Evolutionary conservation across 257 asterid species (phyloP).

Genomic region (Voacanga thouarsii): DNA sequence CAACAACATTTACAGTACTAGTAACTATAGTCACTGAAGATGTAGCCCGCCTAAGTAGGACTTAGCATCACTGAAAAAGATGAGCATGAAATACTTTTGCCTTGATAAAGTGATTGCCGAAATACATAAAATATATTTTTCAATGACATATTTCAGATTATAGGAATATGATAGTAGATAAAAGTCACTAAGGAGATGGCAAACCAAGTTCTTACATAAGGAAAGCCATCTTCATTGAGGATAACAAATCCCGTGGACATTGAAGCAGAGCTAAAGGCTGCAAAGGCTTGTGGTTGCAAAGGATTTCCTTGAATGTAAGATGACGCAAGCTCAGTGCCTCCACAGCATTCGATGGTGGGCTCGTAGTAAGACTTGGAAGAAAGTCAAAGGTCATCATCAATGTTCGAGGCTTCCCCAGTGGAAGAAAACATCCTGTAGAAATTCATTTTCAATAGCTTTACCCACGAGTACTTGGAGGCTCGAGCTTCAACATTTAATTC

Average conservation of each 20-base stretch:
- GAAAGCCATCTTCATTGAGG: constrained; percentile 63
- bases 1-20: not conserved
- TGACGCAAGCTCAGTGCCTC: constrained; percentile 95
- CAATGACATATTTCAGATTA: too few relatives aligned
- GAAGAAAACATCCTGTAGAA: constrained; percentile 59
- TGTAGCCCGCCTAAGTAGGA: not conserved
- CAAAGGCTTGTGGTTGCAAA: constrained; percentile 92
- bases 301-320: constrained; percentile 67
- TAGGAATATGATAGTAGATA: not conserved
- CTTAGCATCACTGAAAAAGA: not conserved
- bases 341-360: constrained; percentile 81
- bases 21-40: not conserved
- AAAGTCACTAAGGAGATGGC: not conserved
- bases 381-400: constrained; percentile 97
- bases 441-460: constrained; percentile 8
- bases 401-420: constrained; percentile 84
- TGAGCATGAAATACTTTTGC: not conserved
- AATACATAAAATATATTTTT: not conserved
- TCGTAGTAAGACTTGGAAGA: constrained; percentile 72
- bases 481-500: not conserved
- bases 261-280: constrained; percentile 76
- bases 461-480: not conserved
- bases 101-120: not conserved
- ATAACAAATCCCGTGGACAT: constrained; percentile 77
- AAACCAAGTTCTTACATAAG: constrained; percentile 53